Conservation (phyloP, 495 filamentous ascomycete species). For the Neurospora sp. region DNA sequence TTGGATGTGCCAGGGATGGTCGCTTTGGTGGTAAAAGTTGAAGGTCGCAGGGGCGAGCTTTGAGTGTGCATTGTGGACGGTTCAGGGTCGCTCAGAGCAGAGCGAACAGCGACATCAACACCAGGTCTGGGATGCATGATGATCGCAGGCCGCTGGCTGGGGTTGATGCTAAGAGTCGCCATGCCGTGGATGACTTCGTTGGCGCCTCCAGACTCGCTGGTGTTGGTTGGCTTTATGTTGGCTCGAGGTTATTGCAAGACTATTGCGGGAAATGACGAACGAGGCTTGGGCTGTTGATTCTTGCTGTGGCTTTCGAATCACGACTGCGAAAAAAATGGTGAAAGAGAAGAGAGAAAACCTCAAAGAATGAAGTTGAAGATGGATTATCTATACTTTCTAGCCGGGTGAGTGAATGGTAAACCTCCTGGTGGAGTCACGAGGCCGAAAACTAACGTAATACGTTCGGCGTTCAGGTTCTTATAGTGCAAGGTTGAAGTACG, state of each 20-base stretch:
- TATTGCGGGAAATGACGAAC: neutral
- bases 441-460: neutral
- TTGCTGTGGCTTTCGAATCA: neutral
- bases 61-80: neutral
- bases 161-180: neutral
- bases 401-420: neutral
- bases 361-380: neutral
- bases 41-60: neutral
- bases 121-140: neutral
- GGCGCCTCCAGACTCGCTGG: neutral
- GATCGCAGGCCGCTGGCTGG: neutral
- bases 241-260: neutral
- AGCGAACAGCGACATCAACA: neutral
- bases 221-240: neutral
- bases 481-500: neutral
- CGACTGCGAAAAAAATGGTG: neutral
- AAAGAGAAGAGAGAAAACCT: neutral
- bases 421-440: neutral
- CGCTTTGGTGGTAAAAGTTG: neutral
- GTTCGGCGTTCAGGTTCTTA: neutral
- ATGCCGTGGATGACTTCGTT: neutral
- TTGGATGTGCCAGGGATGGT: neutral
- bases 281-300: neutral
- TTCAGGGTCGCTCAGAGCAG: neutral
- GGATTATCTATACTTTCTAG: neutral